phyloP scores from a whole-genome alignment of 148 eudicot genomes.

The Talinum fruticosum region DNA sequence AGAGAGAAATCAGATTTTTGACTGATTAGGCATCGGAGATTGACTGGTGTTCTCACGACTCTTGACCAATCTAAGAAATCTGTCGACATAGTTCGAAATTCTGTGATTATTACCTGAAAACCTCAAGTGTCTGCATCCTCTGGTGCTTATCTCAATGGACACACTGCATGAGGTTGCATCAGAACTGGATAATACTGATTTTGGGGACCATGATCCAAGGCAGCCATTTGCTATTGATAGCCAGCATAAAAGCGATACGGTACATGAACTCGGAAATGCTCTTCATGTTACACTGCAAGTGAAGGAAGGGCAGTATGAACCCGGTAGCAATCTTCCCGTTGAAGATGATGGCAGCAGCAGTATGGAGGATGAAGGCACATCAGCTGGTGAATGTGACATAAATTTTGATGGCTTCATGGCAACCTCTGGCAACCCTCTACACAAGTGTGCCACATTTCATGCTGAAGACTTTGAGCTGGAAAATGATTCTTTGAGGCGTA shows the following conservation, averaged over 20 bases:
- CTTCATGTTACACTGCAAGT: slow-evolving; percentile 38
- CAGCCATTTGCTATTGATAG: slow-evolving; percentile 19
- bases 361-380: slow-evolving; percentile 31
- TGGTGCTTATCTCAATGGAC: slow-evolving; percentile 42
- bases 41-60: slow-evolving; percentile 1
- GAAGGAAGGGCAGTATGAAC: slow-evolving; percentile 24
- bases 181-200: slow-evolving; percentile 24
- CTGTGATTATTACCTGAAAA: slow-evolving; percentile 8
- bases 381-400: slow-evolving; percentile 15
- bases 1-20: neutral
- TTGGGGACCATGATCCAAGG: slow-evolving; percentile 18
- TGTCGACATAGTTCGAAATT: neutral
- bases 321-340: slow-evolving; percentile 19
- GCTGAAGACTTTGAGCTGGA: slow-evolving; percentile 14
- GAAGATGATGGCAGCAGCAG: slow-evolving; percentile 24
- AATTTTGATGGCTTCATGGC: slow-evolving; percentile 11
- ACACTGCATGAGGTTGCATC: slow-evolving; percentile 19
- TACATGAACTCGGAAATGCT: slow-evolving; percentile 38
- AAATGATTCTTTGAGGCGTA: slow-evolving; percentile 24
- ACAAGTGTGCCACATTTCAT: slow-evolving; percentile 46
- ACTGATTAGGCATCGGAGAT: slow-evolving; percentile 10
- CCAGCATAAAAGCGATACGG: slow-evolving; percentile 25
- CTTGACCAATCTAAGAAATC: slow-evolving; percentile 6
- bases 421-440: slow-evolving; percentile 37
- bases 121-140: slow-evolving; percentile 14